Conservation (phyloP, 257 asterid genomes). For the Solanum pinnatisectum region DNA sequence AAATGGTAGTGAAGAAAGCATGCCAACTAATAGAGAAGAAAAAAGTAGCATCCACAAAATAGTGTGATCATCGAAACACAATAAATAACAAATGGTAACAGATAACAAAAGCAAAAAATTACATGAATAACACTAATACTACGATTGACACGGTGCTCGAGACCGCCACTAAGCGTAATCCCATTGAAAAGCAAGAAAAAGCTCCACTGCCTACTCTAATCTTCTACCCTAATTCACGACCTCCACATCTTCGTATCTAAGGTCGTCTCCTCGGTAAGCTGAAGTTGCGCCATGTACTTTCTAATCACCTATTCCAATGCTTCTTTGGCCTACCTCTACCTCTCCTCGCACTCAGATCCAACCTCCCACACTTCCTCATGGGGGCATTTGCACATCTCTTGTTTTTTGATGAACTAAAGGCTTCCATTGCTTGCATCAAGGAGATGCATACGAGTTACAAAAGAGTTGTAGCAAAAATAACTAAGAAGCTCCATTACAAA, state of each 20-base stretch:
- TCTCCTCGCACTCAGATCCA: not conserved
- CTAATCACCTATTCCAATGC: not conserved
- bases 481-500: not conserved
- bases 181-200: not conserved
- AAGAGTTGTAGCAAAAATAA: not conserved
- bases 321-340: not conserved
- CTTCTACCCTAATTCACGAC: not conserved
- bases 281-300: not conserved
- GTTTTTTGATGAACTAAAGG: not conserved
- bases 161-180: not conserved
- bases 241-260: not conserved
- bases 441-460: not conserved
- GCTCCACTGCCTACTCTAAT: not conserved
- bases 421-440: not conserved
- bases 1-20: not conserved
- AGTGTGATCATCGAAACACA: not conserved
- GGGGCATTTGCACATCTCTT: not conserved
- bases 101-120: not conserved
- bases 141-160: not conserved
- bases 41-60: not conserved
- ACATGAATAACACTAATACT: not conserved
- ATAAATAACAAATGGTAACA: not conserved
- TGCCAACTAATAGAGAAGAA: not conserved
- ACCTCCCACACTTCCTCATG: not conserved
- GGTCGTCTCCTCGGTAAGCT: not conserved